A percentile compares a stretch with the other conserved stretches of the same genome.
Evolutionary conservation across 768 basidiomycete genomes (phyloP).

Genomic region (Cystofilobasidium macerans): DNA sequence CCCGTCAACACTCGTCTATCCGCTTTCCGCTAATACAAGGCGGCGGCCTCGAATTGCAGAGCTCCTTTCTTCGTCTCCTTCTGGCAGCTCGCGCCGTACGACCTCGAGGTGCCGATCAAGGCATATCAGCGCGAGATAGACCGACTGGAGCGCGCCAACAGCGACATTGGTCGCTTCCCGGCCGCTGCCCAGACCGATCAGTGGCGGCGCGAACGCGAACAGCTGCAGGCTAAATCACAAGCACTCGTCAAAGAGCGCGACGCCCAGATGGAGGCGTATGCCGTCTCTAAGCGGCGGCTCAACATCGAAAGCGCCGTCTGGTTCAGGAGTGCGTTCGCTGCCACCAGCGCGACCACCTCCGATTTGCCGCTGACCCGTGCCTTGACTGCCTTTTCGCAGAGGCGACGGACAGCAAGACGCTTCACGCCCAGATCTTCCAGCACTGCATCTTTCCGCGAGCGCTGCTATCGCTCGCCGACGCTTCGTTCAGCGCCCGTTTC

Average conservation of each 20-base stretch:
- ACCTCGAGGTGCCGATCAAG: slow-evolving; percentile 62
- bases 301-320: slow-evolving; percentile 16
- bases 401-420: slow-evolving; percentile 9
- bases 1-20: not conserved
- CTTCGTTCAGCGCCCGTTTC: slow-evolving; percentile 83
- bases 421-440: slow-evolving; percentile 48
- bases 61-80: slow-evolving; percentile 90
- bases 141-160: slow-evolving; percentile 33
- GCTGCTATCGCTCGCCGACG: slow-evolving; percentile 91
- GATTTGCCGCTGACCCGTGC: no score
- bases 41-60: slow-evolving; percentile 40
- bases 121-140: slow-evolving; percentile 71
- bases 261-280: slow-evolving; percentile 22
- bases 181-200: slow-evolving; percentile 18
- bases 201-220: slow-evolving; percentile 15
- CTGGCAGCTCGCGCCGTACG: slow-evolving; percentile 90
- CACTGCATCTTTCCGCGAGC: slow-evolving; percentile 88
- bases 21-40: not conserved
- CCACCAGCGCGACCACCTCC: not conserved
- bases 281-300: slow-evolving; percentile 10
- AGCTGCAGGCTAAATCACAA: not conserved
- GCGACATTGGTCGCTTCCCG: slow-evolving; percentile 25
- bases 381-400: slow-evolving; percentile 6
- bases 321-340: slow-evolving; percentile 21
- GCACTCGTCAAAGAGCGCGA: slow-evolving; percentile 6